phyloP scores from a whole-genome alignment of 768 basidiomycete species.

The Guyanaporus albipodus region DNA sequence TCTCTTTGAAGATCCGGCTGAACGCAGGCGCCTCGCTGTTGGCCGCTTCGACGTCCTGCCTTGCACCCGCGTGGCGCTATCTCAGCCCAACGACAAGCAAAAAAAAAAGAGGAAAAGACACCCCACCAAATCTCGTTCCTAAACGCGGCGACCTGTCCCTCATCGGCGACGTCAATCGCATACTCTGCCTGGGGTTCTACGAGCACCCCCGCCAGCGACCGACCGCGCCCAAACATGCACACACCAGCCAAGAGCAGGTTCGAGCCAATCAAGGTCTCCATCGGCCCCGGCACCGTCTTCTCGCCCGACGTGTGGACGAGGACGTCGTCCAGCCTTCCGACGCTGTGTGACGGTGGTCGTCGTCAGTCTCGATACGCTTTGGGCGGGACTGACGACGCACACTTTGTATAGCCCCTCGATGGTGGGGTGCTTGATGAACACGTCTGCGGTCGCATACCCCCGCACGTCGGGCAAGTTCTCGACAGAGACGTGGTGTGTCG shows the following conservation, averaged over 20 bases:
- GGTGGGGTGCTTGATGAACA: neutral
- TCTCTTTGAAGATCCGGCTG: slow-evolving; percentile 48
- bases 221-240: neutral
- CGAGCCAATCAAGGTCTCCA: neutral
- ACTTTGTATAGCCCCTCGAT: neutral
- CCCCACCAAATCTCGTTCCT: slow-evolving; percentile 33
- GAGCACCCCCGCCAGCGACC: slow-evolving; percentile 24
- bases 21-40: slow-evolving; percentile 39
- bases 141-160: slow-evolving; percentile 26
- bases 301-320: slow-evolving; percentile 13
- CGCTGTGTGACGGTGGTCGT: neutral
- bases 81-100: too few relatives aligned
- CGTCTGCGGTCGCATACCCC: neutral
- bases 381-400: neutral
- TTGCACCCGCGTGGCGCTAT: too few relatives aligned
- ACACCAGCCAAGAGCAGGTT: neutral
- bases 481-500: neutral
- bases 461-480: neutral
- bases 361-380: too few relatives aligned
- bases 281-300: slow-evolving; percentile 29
- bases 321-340: neutral
- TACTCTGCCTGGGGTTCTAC: slow-evolving; percentile 32
- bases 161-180: slow-evolving; percentile 31
- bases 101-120: neutral
- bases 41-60: slow-evolving; percentile 39